These are phyloP conservation scores for Zymoseptoria crescenta DNA, from an alignment of 2,329 filamentous ascomycete genomes.

Conservation along the genomic window DNA sequence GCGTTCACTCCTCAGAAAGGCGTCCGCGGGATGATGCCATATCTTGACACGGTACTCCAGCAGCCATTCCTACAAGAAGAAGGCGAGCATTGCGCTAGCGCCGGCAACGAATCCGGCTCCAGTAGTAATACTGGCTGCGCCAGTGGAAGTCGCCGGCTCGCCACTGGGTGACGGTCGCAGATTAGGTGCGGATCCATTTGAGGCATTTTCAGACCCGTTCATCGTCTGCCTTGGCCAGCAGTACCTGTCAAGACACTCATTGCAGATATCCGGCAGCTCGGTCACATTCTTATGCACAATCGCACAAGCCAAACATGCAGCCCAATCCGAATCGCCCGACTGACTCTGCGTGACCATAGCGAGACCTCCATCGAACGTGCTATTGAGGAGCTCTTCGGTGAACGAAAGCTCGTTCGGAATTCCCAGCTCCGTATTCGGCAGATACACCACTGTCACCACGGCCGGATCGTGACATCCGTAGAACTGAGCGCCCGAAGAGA, in stretches of 20 bases:
- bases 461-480: constrained; percentile 8
- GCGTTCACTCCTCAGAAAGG: no score
- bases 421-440: constrained; percentile 7
- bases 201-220: neutral
- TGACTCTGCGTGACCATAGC: constrained; percentile 9
- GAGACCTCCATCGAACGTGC: constrained; percentile 3
- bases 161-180: neutral
- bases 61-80: neutral
- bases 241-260: constrained; percentile 7
- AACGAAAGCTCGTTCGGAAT: neutral
- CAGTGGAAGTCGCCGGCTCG: neutral
- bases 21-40: no score
- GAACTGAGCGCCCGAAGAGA: constrained; percentile 8
- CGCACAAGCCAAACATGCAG: constrained; percentile 9
- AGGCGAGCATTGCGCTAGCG: neutral
- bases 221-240: constrained; percentile 2
- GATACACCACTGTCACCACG: constrained; percentile 6
- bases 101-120: neutral
- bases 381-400: constrained; percentile 1
- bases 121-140: neutral
- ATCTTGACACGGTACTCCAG: no score
- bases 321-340: constrained; percentile 2
- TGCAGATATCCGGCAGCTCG: constrained; percentile 5
- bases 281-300: constrained; percentile 9
- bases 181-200: neutral